Evolutionary conservation across 345 rosid genomes (phyloP), one percentile per base, ranked within the genome.

Genomic region (Odontarrhena argentea): DNA sequence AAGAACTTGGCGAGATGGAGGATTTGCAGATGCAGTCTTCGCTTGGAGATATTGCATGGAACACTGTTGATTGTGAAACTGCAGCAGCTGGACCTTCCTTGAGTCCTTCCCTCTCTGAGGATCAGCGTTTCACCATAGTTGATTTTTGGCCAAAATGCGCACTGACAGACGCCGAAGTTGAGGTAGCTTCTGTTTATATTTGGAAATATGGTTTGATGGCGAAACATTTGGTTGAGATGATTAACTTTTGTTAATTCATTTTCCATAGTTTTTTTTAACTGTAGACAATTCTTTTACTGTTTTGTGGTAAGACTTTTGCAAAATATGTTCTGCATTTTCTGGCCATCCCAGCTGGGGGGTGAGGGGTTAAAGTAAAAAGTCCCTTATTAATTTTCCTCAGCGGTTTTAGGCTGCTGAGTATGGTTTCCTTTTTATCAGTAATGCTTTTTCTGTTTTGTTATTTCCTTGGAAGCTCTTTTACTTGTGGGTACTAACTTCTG

Each of bases 21-120:
- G 83, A 87, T 80, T 64, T 89, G 74, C 86, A 82, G 49, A 78
- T 86, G 89, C 86, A 83, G 67, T 84, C 95, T 62, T 78, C 91
- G 32, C 65, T 9, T 63, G 74, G 82, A 66, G 83, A 89, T 65
- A 57, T 89, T 70, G 73, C 85, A 65, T 92, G 98, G 98, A 78
- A 74, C 73, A 40, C 84, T 35, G 90, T 76, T 56, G 96, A 89
- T 11, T 79, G 86, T 80, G 96, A 76, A 53, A 84, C 79, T 72
- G 87, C 77, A 37, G 83, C 58, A 41, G 87, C 82, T 44, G 89
- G 79, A 48, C 55, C 84, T 55, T 78, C 91, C 26, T 73, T 89
- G 79, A 81, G 92, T 77, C 98, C 96, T 60, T 89, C 92, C 61
- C 83, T 92, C 66, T 82, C 96, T 38, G 91, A 83, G 68, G 92